Conservation (phyloP, 2,329 filamentous ascomycete species). For the Talaromyces sp. region DNA sequence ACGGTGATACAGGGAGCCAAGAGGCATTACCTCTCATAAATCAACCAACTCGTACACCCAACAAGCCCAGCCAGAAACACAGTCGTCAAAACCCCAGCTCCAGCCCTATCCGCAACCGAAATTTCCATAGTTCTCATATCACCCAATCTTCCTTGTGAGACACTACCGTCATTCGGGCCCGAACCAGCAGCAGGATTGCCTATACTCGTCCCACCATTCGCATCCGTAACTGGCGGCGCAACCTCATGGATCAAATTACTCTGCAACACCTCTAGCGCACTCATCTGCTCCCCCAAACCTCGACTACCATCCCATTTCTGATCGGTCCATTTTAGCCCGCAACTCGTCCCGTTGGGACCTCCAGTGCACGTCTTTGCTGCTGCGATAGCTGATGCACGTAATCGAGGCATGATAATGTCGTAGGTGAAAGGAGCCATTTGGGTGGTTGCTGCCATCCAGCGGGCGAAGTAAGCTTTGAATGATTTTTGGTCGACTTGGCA, state of each 20-base stretch:
- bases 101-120: constrained; percentile 39
- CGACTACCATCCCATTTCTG: constrained; percentile 35
- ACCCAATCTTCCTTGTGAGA: constrained; percentile 20
- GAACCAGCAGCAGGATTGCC: constrained; percentile 30
- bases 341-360: constrained; percentile 38
- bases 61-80: constrained; percentile 35
- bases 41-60: constrained; percentile 37
- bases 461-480: constrained; percentile 64
- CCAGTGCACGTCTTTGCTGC: constrained; percentile 56
- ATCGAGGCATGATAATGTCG: constrained; percentile 49
- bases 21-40: constrained; percentile 27
- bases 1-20: background rate
- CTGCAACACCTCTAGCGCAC: constrained; percentile 35
- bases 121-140: constrained; percentile 20
- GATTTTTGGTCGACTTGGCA: constrained; percentile 63
- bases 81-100: constrained; percentile 43
- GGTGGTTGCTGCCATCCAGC: constrained; percentile 59
- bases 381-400: constrained; percentile 53
- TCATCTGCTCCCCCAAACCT: constrained; percentile 43
- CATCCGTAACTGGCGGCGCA: constrained; percentile 30
- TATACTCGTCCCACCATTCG: constrained; percentile 33
- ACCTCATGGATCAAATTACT: constrained; percentile 32
- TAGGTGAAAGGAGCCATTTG: constrained; percentile 59
- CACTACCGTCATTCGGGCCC: constrained; percentile 21
- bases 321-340: constrained; percentile 42